A percentile compares a stretch with the other conserved stretches of the same genome.
Evolutionary conservation across 1,139 yeast species (phyloP).

Genomic region (Blastobotrys malaysiensis): DNA sequence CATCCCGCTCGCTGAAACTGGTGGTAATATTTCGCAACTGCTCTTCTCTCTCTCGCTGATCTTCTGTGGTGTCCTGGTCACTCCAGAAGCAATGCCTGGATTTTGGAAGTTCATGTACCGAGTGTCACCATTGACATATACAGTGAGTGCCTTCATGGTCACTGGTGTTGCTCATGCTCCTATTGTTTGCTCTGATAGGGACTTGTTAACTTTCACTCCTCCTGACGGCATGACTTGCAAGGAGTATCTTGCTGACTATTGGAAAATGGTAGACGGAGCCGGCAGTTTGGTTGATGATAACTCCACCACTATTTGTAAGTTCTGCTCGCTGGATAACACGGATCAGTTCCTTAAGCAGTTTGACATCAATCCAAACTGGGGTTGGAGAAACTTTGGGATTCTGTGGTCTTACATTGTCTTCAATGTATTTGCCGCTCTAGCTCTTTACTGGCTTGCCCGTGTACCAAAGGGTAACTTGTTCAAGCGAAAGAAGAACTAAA

Average conservation of each 20-base stretch:
- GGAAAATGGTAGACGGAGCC: slow-evolving; percentile 32
- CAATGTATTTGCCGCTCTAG: slow-evolving; percentile 47
- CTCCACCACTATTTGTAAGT: slow-evolving; percentile 51
- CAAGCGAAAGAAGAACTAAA: slow-evolving; percentile 19
- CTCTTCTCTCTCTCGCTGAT: slow-evolving; percentile 62
- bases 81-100: slow-evolving; percentile 53
- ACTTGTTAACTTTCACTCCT: slow-evolving; percentile 49
- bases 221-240: slow-evolving; percentile 58
- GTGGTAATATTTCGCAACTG: slow-evolving; percentile 62
- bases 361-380: slow-evolving; percentile 41
- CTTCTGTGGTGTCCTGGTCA: slow-evolving; percentile 79
- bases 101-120: slow-evolving; percentile 70
- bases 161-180: slow-evolving; percentile 49
- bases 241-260: slow-evolving; percentile 42
- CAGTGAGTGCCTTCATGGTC: slow-evolving; percentile 54
- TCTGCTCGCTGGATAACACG: slow-evolving; percentile 50
- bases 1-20: slow-evolving; percentile 62
- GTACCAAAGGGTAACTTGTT: slow-evolving; percentile 48
- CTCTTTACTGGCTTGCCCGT: slow-evolving; percentile 70
- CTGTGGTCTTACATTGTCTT: slow-evolving; percentile 46
- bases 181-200: slow-evolving; percentile 49
- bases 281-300: slow-evolving; percentile 55
- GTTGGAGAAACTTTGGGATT: slow-evolving; percentile 61
- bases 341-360: slow-evolving; percentile 47
- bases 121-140: slow-evolving; percentile 64